These are phyloP conservation scores for Cenchrus americanus DNA, from an alignment of 176 grass and related monocot genomes.

Conservation along the genomic window DNA sequence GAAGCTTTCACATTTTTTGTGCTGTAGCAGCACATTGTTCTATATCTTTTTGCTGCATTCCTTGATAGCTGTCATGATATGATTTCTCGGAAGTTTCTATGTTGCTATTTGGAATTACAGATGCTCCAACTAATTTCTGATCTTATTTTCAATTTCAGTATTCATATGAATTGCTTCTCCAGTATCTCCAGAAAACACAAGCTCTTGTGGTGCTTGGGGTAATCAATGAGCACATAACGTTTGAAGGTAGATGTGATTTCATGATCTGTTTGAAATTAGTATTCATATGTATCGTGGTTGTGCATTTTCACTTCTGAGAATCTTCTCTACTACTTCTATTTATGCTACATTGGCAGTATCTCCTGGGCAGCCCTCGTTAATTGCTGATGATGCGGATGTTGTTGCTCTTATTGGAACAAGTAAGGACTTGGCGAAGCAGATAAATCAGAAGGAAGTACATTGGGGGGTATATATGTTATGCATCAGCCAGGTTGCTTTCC, in stretches of 20 bases:
- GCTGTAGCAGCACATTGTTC: not conserved
- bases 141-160: slow-evolving; percentile 64
- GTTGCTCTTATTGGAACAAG: slow-evolving; percentile 79
- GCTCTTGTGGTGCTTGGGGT: slow-evolving; percentile 80
- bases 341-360: slow-evolving; percentile 60
- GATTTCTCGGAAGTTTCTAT: slow-evolving; percentile 11
- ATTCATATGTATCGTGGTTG: slow-evolving; percentile 17
- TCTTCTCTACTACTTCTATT: slow-evolving; percentile 34
- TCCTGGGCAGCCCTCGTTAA: slow-evolving; percentile 73
- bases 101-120: slow-evolving; percentile 10
- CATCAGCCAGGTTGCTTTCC: slow-evolving; percentile 2
- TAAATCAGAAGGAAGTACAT: slow-evolving; percentile 93
- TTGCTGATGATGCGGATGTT: slow-evolving; percentile 80
- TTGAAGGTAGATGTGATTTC: slow-evolving; percentile 64
- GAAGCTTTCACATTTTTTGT: not conserved
- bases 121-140: slow-evolving; percentile 2
- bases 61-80: not conserved
- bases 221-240: slow-evolving; percentile 88
- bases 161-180: slow-evolving; percentile 90
- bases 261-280: slow-evolving; percentile 10
- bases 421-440: slow-evolving; percentile 87
- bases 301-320: slow-evolving; percentile 34
- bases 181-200: slow-evolving; percentile 91
- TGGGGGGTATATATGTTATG: slow-evolving; percentile 78
- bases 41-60: not conserved